Evolutionary conservation across 2,329 filamentous ascomycete species (phyloP).

Genomic region (Fusarium cyanostomum): DNA sequence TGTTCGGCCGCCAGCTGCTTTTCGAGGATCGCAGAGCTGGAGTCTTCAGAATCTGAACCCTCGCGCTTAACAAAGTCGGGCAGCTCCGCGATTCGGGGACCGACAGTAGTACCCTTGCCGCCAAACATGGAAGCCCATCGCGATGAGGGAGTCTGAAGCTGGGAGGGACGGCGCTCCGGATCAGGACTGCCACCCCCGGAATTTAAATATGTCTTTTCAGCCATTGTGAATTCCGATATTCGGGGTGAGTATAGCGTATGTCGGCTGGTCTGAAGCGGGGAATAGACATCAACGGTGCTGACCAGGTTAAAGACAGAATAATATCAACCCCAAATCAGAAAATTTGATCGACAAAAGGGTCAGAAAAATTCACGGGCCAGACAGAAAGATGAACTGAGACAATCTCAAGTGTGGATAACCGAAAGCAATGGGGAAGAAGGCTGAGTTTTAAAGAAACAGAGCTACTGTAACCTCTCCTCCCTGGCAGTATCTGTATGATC

Average conservation of each 20-base stretch:
- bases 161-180: constrained; percentile 34
- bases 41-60: constrained; percentile 55
- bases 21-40: constrained; percentile 59
- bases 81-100: constrained; percentile 62
- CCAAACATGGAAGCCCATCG: constrained; percentile 51
- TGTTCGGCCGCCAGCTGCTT: constrained; percentile 81
- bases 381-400: constrained; percentile 8
- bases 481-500: constrained; percentile 21
- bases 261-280: neutral
- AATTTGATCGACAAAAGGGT: constrained; percentile 1
- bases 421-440: constrained; percentile 7
- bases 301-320: neutral
- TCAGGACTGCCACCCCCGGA: constrained; percentile 31
- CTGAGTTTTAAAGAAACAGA: constrained; percentile 30
- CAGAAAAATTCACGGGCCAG: constrained; percentile 2
- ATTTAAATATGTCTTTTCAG: constrained; percentile 38
- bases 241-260: neutral
- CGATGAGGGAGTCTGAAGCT: constrained; percentile 36
- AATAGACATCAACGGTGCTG: neutral
- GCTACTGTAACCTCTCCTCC: constrained; percentile 11
- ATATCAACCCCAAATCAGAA: neutral
- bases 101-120: constrained; percentile 54
- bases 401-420: constrained; percentile 7
- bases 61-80: constrained; percentile 49
- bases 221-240: constrained; percentile 33